Conservation (phyloP, 2,329 filamentous ascomycete genomes). For the Chaetoscypha palmicola region DNA sequence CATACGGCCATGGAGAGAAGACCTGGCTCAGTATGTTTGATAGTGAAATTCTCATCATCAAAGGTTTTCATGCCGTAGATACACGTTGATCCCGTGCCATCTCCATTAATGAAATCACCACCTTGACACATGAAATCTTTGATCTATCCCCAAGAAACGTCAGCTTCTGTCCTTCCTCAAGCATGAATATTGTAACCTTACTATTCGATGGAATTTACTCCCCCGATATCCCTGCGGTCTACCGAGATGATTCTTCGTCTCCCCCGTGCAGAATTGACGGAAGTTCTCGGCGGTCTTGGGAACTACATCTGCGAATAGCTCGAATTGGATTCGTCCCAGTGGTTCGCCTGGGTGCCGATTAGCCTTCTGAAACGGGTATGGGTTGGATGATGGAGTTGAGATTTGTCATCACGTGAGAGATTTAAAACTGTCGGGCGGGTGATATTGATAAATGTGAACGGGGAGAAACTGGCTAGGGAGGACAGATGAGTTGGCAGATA, state of each 20-base stretch:
- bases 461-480: slow-evolving; percentile 1
- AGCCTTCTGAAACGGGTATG: slow-evolving; percentile 7
- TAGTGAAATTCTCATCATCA: slow-evolving; percentile 79
- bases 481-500: background rate
- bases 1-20: slow-evolving; percentile 88
- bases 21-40: slow-evolving; percentile 73
- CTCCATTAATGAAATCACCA: slow-evolving; percentile 88
- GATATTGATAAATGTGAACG: too few species aligned
- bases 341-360: slow-evolving; percentile 57
- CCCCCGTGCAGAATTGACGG: slow-evolving; percentile 92
- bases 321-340: slow-evolving; percentile 80
- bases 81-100: slow-evolving; percentile 79
- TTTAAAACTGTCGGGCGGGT: too few species aligned
- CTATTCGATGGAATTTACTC: slow-evolving; percentile 88
- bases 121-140: slow-evolving; percentile 97
- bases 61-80: slow-evolving; percentile 86
- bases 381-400: slow-evolving; percentile 3
- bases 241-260: slow-evolving; percentile 71
- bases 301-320: slow-evolving; percentile 78
- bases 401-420: slow-evolving; percentile 24
- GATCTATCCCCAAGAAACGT: slow-evolving; percentile 51
- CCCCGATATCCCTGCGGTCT: slow-evolving; percentile 90
- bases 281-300: slow-evolving; percentile 95
- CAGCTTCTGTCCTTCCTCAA: slow-evolving; percentile 1
- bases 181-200: slow-evolving; percentile 39